Conservation (phyloP, 2,329 filamentous ascomycete genomes). For the Scopulariopsis brevicaulis region DNA sequence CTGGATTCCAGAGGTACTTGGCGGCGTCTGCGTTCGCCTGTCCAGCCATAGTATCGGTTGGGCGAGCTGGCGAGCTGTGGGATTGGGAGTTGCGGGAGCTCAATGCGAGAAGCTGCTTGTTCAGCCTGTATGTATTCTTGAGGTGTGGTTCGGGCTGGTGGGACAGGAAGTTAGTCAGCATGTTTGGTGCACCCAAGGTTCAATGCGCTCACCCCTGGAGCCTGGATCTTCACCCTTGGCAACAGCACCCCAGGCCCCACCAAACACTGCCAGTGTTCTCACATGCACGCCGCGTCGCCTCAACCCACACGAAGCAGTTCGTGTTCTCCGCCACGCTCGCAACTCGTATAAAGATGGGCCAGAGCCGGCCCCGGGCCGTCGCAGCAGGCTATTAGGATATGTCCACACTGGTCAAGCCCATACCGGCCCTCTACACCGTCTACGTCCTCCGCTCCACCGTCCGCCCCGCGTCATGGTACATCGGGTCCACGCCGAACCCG, state of each 20-base stretch:
- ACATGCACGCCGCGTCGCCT: neutral
- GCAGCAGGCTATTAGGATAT: slow-evolving; percentile 15
- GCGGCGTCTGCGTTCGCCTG: slow-evolving; percentile 16
- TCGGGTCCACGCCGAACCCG: slow-evolving; percentile 87
- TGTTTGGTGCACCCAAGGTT: neutral
- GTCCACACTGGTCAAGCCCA: slow-evolving; percentile 37
- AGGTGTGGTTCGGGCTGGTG: neutral
- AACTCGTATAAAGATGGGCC: neutral
- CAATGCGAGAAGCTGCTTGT: neutral
- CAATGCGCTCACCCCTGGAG: neutral
- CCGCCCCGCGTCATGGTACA: slow-evolving; percentile 62
- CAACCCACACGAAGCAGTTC: neutral
- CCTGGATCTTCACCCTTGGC: neutral
- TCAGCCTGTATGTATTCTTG: neutral
- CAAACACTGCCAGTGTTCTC: neutral
- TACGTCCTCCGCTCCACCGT: slow-evolving; percentile 83
- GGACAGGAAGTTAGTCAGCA: neutral
- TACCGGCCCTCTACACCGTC: slow-evolving; percentile 86
- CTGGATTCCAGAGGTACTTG: slow-evolving; percentile 81
- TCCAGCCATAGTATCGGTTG: neutral
- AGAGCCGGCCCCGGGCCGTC: neutral
- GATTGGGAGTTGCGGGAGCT: neutral
- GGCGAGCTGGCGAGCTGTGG: neutral
- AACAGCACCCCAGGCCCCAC: neutral
- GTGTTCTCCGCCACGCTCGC: neutral